Base-by-base conservation (phyloP, 345 rosid species). In the Triadica sebifera region DNA sequence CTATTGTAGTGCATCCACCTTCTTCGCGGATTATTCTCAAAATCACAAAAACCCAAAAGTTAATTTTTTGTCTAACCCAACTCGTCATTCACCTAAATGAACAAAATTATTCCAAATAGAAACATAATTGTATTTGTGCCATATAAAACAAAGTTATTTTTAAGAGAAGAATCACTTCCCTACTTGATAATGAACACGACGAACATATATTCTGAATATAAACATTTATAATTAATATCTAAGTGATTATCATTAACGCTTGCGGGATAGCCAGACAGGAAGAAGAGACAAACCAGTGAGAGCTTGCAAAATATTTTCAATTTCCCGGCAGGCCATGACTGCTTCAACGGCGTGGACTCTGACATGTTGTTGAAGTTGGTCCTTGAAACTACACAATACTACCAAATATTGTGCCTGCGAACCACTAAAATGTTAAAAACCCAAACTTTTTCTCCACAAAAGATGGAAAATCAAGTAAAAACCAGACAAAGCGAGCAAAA, bases 311-410 rank as follows among this genome's bases (percentile, higher is more conserved):
- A 85, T 87, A 82, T 84, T 94, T 78, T 92, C 98, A 70, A 94
- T 91, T 77, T 92, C 98, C 74, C 98, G 98, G 88, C 98, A 92
- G 77, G 90, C 93, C 98, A 92, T 94, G 74, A 94, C 98, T 53
- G 98, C 98, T 81, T 94, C 98, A 57, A 94, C 96, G 81, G 98
- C 98, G 73, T 94, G 96, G 72, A 94, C 94, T 81, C 98, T 87
- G 82, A 94, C 98, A 81, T 94, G 98, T 61, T 94, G 98, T 73
- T 94, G 98, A 22, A 94, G 95, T 85, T 94, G 98, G 67, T 94
- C 98, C 82, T 92, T 94, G 87, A 94, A 94, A 74, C 87, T 86
- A 85, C 98, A 94, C 80, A 94, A 71, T 73, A 94, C 88, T 82
- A 92, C 84, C 89, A 94, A 78, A 84, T 94, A 92, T 71, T 94